phyloP scores from a whole-genome alignment of 2,329 filamentous ascomycete species.

The Penicillium frequentans region DNA sequence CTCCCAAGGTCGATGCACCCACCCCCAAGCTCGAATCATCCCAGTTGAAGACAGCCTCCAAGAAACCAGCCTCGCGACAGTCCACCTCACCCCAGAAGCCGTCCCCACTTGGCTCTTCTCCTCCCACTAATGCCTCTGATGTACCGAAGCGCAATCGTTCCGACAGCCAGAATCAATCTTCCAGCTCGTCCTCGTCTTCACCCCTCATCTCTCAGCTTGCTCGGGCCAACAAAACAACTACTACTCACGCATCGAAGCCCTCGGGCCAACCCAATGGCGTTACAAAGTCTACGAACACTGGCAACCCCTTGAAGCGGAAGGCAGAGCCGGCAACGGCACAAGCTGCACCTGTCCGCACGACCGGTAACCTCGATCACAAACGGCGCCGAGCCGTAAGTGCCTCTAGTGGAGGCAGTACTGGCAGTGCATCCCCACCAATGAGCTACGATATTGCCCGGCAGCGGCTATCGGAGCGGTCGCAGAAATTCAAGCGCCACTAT shows the following conservation, averaged over 20 bases:
- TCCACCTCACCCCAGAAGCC: constrained; percentile 60
- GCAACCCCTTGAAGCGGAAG: constrained; percentile 44
- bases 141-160: constrained; percentile 47
- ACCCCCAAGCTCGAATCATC: constrained; percentile 25
- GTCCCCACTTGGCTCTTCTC: constrained; percentile 61
- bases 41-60: constrained; percentile 35
- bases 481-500: constrained; percentile 58
- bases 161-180: constrained; percentile 44
- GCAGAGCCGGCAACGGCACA: constrained; percentile 34
- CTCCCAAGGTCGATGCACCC: constrained; percentile 22
- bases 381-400: constrained; percentile 37
- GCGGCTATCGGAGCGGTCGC: constrained; percentile 42
- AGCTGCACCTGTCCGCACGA: constrained; percentile 27
- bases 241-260: constrained; percentile 19
- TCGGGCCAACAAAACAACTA: constrained; percentile 26
- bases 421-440: constrained; percentile 41
- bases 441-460: constrained; percentile 38
- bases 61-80: constrained; percentile 38
- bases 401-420: constrained; percentile 43
- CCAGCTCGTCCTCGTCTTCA: constrained; percentile 47
- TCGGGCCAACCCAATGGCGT: constrained; percentile 27
- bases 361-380: constrained; percentile 44
- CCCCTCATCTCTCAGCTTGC: constrained; percentile 43
- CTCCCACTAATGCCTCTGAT: constrained; percentile 62
- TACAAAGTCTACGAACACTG: constrained; percentile 24